Conservation (phyloP, 345 rosid genomes). For the Eutrema yunnanense region DNA sequence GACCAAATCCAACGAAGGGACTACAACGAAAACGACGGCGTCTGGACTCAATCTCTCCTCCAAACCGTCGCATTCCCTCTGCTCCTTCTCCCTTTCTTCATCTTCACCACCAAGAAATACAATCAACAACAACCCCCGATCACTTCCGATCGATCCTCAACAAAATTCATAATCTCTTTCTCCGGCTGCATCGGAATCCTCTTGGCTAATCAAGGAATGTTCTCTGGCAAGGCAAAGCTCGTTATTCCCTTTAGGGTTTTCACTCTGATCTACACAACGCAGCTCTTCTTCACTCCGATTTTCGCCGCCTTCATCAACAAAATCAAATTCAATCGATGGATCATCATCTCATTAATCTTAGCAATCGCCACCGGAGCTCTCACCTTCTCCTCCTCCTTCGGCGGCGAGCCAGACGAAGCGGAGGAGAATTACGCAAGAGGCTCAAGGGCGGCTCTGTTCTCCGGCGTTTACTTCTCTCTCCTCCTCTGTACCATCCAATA, state of each 20-base stretch:
- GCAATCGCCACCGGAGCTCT: slow-evolving; percentile 34
- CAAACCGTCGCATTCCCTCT: slow-evolving; percentile 25
- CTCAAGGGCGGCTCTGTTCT: slow-evolving; percentile 24
- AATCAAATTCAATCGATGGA: slow-evolving; percentile 25
- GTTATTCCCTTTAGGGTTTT: slow-evolving; percentile 13
- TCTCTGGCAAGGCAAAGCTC: neutral
- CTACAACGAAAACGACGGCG: no score
- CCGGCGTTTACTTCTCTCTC: slow-evolving; percentile 21
- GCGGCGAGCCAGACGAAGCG: slow-evolving; percentile 24
- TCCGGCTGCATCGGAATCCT: slow-evolving; percentile 7
- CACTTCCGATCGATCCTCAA: neutral
- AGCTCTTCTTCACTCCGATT: slow-evolving; percentile 26
- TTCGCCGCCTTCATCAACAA: slow-evolving; percentile 20
- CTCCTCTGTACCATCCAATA: slow-evolving; percentile 28
- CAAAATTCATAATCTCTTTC: slow-evolving; percentile 1
- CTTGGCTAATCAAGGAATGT: no score
- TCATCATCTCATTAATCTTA: slow-evolving; percentile 17
- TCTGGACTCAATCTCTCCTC: neutral
- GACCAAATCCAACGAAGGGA: no score
- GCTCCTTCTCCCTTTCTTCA: slow-evolving; percentile 19
- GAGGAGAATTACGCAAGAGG: slow-evolving; percentile 21
- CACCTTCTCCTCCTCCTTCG: slow-evolving; percentile 29
- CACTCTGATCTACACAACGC: slow-evolving; percentile 28
- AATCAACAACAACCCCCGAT: neutral
- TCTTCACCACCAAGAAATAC: slow-evolving; percentile 1